A percentile compares a stretch with the other conserved stretches of the same genome.
phyloP scores from a whole-genome alignment of 73 alveolate species.

The Paramecium sonneborni region DNA sequence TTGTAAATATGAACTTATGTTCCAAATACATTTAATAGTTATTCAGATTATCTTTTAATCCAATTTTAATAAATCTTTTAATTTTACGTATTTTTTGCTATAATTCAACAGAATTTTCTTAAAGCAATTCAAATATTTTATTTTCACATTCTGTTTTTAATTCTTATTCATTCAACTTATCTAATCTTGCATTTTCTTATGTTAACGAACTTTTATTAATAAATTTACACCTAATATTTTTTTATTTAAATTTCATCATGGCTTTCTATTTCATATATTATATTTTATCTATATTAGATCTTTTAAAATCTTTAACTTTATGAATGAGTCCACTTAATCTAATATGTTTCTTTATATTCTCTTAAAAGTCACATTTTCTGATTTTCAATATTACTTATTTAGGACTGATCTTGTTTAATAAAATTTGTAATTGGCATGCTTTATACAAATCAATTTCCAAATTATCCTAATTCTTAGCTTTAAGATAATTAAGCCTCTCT shows the following conservation, averaged over 20 bases:
- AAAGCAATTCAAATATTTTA: background rate
- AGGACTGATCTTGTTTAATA: slow-evolving; percentile 1
- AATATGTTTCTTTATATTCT: slow-evolving; percentile 3
- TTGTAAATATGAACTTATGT: background rate
- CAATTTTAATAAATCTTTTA: background rate
- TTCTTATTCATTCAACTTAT: background rate
- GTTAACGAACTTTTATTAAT: background rate
- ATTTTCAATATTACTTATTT: background rate
- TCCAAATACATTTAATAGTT: slow-evolving; percentile 17
- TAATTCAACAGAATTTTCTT: background rate
- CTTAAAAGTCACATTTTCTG: background rate
- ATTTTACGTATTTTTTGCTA: background rate
- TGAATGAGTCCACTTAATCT: background rate
- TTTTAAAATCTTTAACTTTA: background rate
- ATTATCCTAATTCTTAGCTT: background rate
- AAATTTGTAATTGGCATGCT: slow-evolving; percentile 1
- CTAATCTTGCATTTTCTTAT: background rate
- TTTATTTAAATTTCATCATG: slow-evolving; percentile 2
- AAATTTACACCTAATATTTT: background rate
- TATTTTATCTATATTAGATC: background rate
- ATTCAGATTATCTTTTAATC: background rate
- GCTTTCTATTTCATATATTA: background rate
- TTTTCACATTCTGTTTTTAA: background rate
- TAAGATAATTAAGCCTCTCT: slow-evolving; percentile 26
- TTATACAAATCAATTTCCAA: background rate